Evolutionary conservation across 352 stramenopile genomes (phyloP).

Genomic region (Phytophthora multivora): DNA sequence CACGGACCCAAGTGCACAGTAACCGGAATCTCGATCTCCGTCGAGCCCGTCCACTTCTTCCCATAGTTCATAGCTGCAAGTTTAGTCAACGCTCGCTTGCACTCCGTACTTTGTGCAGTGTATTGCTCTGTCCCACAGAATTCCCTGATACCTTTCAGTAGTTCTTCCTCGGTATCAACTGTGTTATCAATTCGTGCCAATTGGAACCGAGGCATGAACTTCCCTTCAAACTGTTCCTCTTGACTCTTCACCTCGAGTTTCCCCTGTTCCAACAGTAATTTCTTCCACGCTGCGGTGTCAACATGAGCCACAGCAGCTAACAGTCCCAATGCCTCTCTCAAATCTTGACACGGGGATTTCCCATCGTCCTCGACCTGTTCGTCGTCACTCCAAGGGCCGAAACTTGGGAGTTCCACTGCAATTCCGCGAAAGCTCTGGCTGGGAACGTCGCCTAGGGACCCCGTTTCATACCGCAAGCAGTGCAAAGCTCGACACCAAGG

Average conservation of each 20-base stretch:
- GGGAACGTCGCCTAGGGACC: slow-evolving; percentile 6
- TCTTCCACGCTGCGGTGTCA: slow-evolving; percentile 28
- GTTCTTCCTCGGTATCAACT: slow-evolving; percentile 6
- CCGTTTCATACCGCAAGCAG: slow-evolving; percentile 19
- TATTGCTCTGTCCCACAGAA: slow-evolving; percentile 33
- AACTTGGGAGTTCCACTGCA: slow-evolving; percentile 22
- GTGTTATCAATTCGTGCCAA: slow-evolving; percentile 4
- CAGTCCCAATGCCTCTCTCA: slow-evolving; percentile 22
- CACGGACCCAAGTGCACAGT: slow-evolving; percentile 27
- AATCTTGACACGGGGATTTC: slow-evolving; percentile 1
- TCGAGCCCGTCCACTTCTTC: slow-evolving; percentile 19
- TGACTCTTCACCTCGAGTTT: slow-evolving; percentile 12
- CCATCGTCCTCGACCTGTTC: neutral
- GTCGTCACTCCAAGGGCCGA: slow-evolving; percentile 1
- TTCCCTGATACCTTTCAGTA: slow-evolving; percentile 12
- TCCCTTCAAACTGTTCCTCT: slow-evolving; percentile 22
- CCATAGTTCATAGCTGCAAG: slow-evolving; percentile 13
- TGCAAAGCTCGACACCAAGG: slow-evolving; percentile 22
- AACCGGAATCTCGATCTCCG: slow-evolving; percentile 34
- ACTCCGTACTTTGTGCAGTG: slow-evolving; percentile 13
- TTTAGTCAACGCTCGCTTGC: slow-evolving; percentile 17
- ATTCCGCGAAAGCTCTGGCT: slow-evolving; percentile 21
- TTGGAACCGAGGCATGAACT: slow-evolving; percentile 24
- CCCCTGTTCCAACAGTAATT: slow-evolving; percentile 18
- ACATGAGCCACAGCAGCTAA: slow-evolving; percentile 32